These are phyloP conservation scores for Monosporascus sp. DNA, from an alignment of 2,329 filamentous ascomycete species.

Conservation along the genomic window DNA sequence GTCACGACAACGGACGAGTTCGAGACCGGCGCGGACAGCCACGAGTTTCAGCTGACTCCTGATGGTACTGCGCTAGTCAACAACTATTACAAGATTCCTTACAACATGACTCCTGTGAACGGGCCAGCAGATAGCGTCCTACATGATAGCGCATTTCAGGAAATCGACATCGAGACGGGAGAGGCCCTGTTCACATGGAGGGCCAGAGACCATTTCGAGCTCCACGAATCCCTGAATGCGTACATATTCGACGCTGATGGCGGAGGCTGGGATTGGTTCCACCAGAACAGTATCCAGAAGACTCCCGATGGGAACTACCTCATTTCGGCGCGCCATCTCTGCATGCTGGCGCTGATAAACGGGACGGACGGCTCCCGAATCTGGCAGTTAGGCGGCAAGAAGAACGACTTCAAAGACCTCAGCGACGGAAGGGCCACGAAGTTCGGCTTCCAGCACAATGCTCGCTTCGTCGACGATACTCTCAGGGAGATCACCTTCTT, in stretches of 20 bases:
- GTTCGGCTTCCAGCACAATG: slow-evolving; percentile 32
- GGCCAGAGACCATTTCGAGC: slow-evolving; percentile 27
- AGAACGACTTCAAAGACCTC: slow-evolving; percentile 29
- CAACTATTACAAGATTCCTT: slow-evolving; percentile 31
- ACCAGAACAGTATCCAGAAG: slow-evolving; percentile 30
- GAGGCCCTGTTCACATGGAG: slow-evolving; percentile 33
- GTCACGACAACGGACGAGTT: slow-evolving; percentile 30
- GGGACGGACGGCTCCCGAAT: slow-evolving; percentile 22
- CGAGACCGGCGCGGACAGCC: slow-evolving; percentile 32
- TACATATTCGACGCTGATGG: slow-evolving; percentile 14
- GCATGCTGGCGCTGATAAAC: slow-evolving; percentile 21
- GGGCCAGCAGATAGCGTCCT: slow-evolving; percentile 26
- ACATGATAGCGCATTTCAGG: slow-evolving; percentile 34
- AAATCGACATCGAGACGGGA: slow-evolving; percentile 32
- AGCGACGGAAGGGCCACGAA: slow-evolving; percentile 26
- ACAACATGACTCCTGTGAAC: slow-evolving; percentile 26
- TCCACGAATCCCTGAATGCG: slow-evolving; percentile 15
- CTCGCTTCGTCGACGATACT: slow-evolving; percentile 24
- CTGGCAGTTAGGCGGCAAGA: slow-evolving; percentile 29
- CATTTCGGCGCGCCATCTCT: slow-evolving; percentile 26
- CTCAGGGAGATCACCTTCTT: slow-evolving; percentile 26
- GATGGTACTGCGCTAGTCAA: slow-evolving; percentile 37
- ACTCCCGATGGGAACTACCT: slow-evolving; percentile 29
- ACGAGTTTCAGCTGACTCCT: slow-evolving; percentile 38
- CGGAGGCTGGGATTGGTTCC: slow-evolving; percentile 27